Base-by-base conservation (phyloP, 192 early-diverging fungal genomes). In the Umbelopsis sp. region DNA sequence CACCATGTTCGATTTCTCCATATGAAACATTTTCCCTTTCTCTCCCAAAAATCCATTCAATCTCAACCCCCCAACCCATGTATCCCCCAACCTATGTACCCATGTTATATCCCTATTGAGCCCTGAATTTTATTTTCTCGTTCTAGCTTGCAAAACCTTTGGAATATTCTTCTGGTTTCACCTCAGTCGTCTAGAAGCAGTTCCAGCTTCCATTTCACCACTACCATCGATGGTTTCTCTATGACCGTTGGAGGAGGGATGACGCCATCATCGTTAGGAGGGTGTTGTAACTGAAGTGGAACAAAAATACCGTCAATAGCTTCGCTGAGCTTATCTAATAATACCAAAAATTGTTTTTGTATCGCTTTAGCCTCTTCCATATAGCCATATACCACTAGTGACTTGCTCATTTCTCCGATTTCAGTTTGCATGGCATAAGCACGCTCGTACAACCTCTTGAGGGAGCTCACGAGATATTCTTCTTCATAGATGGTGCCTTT, bases 401-500 rank as follows among this genome's bases (percentile, higher is more conserved):
- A 81, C 71, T 81, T 71, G 9, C 81, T 72, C 16, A 91, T 70
- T 15, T 87, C 79, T 25, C 80, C 81, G 11, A 91, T 78, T n/a
- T 84, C 87, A 27, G 45, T 82, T 76, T 89, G 85, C 46, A 89
- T 72, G 1, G 23, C 50, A 67, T 85, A 87, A 22, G 84, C 78
- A 46, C 87, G 83, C 11, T 86, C 78, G 35, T 89, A 85, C 3
- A 90, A 67, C 47, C 87, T 84, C 50, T 81, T 80, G 16, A 92
- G 69, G 12, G 90, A 94, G 44, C 88, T 90, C 20, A 96, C 82
- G 47, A 97, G 71, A 69, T 95, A 97, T 58, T 93, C 91, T 75
- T 96, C 95, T 76, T 99, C 97, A 71, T 90, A 98, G 15, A 87
- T 84, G 71, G 87, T 91, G 51, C 94, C 95, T 74, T 92, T 91